phyloP scores from a whole-genome alignment of 1,284 basidiomycete genomes.

The Xerocomus minutiporus region DNA sequence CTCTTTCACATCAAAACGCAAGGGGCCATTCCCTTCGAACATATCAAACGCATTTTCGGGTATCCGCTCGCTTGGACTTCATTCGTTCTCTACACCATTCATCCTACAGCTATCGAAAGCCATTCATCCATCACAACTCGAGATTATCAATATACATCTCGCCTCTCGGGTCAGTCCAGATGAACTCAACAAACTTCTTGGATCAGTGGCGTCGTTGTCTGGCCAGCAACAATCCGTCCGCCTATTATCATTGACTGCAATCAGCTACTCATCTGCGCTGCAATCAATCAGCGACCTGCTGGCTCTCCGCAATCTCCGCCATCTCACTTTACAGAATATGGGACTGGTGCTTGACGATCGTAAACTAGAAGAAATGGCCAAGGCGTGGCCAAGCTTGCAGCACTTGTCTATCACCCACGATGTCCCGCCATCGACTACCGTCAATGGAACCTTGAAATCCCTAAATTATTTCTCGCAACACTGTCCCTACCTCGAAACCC shows the following conservation, averaged over 20 bases:
- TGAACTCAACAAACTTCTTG: constrained; percentile 12
- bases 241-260: constrained; percentile 12
- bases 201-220: constrained; percentile 10
- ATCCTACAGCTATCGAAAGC: constrained; percentile 11
- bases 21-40: constrained; percentile 6
- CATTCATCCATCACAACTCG: constrained; percentile 12
- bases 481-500: constrained; percentile 18
- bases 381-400: constrained; percentile 21
- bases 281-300: constrained; percentile 14
- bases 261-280: constrained; percentile 15
- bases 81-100: constrained; percentile 21
- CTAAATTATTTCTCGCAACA: constrained; percentile 11
- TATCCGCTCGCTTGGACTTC: constrained; percentile 18
- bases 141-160: constrained; percentile 21
- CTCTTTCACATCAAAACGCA: constrained; percentile 8
- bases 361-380: constrained; percentile 20
- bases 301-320: constrained; percentile 13
- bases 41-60: constrained; percentile 11
- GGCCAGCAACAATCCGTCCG: constrained; percentile 12
- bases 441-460: constrained; percentile 16
- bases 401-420: constrained; percentile 21
- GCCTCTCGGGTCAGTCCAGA: constrained; percentile 15
- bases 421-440: constrained; percentile 11
- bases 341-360: constrained; percentile 19
- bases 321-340: constrained; percentile 13